Percentiles rank a stretch among this genome's conserved stretches.
These are phyloP conservation scores for Diospyros lotus DNA, from an alignment of 148 eudicot genomes.

Conservation along the genomic window DNA sequence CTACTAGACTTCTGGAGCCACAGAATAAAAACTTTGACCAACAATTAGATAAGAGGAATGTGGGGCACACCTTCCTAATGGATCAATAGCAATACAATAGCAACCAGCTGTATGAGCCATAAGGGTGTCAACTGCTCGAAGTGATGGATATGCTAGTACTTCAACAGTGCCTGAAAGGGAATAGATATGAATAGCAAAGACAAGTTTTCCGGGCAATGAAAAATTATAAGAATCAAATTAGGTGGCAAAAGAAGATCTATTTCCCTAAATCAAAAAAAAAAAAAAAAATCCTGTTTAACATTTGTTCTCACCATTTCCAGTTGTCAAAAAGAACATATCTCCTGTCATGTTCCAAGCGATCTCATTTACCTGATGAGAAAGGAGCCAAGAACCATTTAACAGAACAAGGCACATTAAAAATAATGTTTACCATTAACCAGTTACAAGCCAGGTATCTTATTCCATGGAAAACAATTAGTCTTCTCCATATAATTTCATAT, in stretches of 20 bases:
- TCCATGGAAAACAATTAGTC: background rate
- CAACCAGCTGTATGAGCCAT: conserved; percentile 99
- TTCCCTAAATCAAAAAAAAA: background rate
- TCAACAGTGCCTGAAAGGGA: conserved; percentile 71
- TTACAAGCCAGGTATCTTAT: background rate
- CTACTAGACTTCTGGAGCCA: background rate
- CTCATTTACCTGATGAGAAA: conserved; percentile 72
- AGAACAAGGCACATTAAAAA: background rate
- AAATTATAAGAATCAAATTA: background rate
- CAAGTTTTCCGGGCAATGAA: background rate
- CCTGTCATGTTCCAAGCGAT: conserved; percentile 90
- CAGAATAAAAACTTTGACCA: background rate
- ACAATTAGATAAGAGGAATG: background rate
- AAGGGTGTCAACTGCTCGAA: conserved; percentile 76
- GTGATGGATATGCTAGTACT: conserved; percentile 91
- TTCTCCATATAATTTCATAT: background rate
- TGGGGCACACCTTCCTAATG: conserved; percentile 66
- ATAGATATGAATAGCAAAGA: background rate
- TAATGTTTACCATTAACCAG: background rate
- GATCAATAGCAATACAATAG: conserved; percentile 95
- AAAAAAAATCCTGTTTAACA: conserved; percentile 1
- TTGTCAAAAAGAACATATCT: conserved; percentile 87
- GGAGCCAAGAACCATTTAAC: conserved; percentile 6
- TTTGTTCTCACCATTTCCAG: conserved; percentile 77
- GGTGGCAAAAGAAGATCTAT: background rate